Evolutionary conservation across 2,329 filamentous ascomycete species (phyloP), one percentile per base, ranked within the genome.

Genomic region (Cladosporium sp.): DNA sequence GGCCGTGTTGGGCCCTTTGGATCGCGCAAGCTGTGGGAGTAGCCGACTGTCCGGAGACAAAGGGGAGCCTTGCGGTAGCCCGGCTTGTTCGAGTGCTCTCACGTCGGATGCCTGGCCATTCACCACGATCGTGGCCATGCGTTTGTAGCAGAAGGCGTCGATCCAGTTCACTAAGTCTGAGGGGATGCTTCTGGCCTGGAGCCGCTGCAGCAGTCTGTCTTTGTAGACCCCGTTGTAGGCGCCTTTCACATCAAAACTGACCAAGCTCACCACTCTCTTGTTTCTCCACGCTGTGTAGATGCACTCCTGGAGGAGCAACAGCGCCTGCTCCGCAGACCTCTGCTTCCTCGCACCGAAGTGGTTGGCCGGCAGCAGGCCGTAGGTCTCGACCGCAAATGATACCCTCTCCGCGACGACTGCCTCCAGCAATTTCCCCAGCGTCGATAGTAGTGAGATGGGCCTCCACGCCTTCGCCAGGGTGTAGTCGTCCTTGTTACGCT

Each of bases 51-150:
- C 16, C 16, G 61, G 65, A 11, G 56, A 68, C 1, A 68, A 59
- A 31, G 56, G 63, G 13, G 58, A 68, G 51, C 64, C 64, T 55
- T 66, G 51, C 3, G 64, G 65, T 31, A 67, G 65, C n/a, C 63
- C 64, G 28, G 58, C 59, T 34, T 42, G 40, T 16, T 16, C 16
- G 16, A 16, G 16, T 16, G 16, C 16, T 16, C 16, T 16, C 16
- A 16, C 16, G 16, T 16, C 16, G 16, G 16, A 16, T 16, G 16
- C 16, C 16, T 16, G 16, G 16, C 16, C 16, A 16, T 61, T 59
- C 35, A 61, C 54, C 9, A 54, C 37, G 18, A 61, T 51, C 7
- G 28, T 58, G 10, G 55, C 55, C 14, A 28, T 31, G 1, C 56
- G 53, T 7, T 62, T 52, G 16, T 56, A 61, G 56, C 59, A 66